Evolutionary conservation across 108 stramenopile genomes (phyloP).

Genomic region (Chaetoceros muelleri): DNA sequence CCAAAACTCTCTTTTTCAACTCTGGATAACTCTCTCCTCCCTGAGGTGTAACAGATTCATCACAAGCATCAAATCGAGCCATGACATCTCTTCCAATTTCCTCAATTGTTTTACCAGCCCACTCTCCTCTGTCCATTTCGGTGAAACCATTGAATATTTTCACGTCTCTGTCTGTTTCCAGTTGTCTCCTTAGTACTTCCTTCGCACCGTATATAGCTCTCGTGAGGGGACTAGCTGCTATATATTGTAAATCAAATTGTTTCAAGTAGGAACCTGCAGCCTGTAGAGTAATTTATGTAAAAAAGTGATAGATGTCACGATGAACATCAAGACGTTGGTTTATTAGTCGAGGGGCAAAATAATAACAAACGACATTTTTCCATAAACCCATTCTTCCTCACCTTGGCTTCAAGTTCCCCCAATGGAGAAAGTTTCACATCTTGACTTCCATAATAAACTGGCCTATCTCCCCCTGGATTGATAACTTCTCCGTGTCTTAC

Average conservation of each 20-base stretch:
- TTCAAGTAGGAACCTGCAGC: conserved; percentile 63
- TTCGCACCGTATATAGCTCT: conserved; percentile 75
- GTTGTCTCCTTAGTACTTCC: conserved; percentile 29
- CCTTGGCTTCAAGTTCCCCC: conserved; percentile 65
- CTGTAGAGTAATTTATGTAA: not conserved
- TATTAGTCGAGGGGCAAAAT: too few relatives aligned
- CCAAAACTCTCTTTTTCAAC: conserved; percentile 54
- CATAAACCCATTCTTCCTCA: not conserved
- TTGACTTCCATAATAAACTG: conserved; percentile 79
- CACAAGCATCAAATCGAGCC: conserved; percentile 72
- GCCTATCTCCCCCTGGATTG: conserved; percentile 77
- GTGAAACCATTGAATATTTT: conserved; percentile 52
- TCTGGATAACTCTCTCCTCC: conserved; percentile 59
- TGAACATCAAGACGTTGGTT: too few relatives aligned
- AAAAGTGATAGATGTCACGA: not conserved
- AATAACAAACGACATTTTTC: too few relatives aligned
- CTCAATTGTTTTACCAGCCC: conserved; percentile 57
- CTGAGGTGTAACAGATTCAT: conserved; percentile 71
- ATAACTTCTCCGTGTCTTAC: conserved; percentile 87
- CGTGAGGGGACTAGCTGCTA: conserved; percentile 62
- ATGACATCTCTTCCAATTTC: conserved; percentile 66
- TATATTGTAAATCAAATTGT: conserved; percentile 47
- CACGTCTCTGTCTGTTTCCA: conserved; percentile 10
- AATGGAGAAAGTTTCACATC: conserved; percentile 76
- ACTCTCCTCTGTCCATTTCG: conserved; percentile 67